Conservation (phyloP, 2,329 filamentous ascomycete genomes). For the Incumbomyces lentus region DNA sequence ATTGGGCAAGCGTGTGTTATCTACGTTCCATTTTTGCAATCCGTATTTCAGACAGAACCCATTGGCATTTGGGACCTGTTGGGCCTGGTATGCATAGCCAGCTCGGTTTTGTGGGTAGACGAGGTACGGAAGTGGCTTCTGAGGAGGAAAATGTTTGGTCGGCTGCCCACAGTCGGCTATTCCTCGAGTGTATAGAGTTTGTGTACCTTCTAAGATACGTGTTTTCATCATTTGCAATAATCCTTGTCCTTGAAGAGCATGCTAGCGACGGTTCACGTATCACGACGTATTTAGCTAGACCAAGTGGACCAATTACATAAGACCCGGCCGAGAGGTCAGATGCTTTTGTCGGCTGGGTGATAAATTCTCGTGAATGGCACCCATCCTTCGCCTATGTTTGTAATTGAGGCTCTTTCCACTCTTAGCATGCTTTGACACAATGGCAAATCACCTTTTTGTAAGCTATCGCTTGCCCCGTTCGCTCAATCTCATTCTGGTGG, state of each 20-base stretch:
- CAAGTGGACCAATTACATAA: background rate
- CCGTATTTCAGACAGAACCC: constrained; percentile 91
- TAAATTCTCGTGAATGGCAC: no score
- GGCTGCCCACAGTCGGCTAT: constrained; percentile 18
- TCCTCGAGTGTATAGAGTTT: constrained; percentile 17
- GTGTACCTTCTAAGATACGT: background rate
- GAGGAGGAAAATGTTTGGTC: constrained; percentile 36
- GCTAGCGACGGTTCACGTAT: background rate
- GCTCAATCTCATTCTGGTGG: no score
- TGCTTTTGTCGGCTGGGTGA: no score
- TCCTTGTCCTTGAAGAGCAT: background rate
- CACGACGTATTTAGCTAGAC: background rate
- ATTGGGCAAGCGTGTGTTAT: constrained; percentile 83
- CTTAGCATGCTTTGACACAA: no score
- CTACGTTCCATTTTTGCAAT: constrained; percentile 86
- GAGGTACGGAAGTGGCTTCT: constrained; percentile 70
- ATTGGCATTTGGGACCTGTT: constrained; percentile 64
- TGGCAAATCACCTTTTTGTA: no score
- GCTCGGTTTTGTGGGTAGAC: constrained; percentile 89
- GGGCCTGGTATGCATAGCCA: constrained; percentile 63
- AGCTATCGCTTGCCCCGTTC: no score
- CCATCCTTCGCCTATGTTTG: no score
- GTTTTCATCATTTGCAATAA: background rate
- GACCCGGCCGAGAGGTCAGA: background rate
- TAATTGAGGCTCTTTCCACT: no score